Base-by-base conservation (phyloP, 2,329 filamentous ascomycete species). In the Aspergillus calidoustus region DNA sequence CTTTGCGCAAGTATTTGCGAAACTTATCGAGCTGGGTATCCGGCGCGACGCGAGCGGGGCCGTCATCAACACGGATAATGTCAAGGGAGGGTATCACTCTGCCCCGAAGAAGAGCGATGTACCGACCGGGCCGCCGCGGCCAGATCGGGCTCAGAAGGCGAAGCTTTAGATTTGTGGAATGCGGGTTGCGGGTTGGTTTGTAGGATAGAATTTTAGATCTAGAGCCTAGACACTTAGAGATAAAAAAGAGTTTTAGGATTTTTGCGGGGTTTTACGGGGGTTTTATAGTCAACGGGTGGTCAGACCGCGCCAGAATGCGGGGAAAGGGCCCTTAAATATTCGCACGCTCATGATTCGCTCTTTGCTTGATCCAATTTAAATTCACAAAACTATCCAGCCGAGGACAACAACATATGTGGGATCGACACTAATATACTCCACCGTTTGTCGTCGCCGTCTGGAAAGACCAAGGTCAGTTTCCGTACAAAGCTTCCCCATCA, bases 11-110 rank as follows among this genome's bases (percentile, higher is more conserved):
- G 87, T 81, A 0, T 89, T 89, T 71, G 81, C 79, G 11, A 88
- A 88, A 75, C 68, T 89, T 72, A 69, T 89, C 55, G 87, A 89
- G 74, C 72, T 89, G 64, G 87, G 87, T 0, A 86, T 89, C 60
- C 68, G 74, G 53, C 79, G 87, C 46, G 86, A 89, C 68, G 81
- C 71, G 9, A 70, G 78, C 7, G 87, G 84, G 0, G 78, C 72
- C 7, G 76, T 89, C 44, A 72, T 80, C 34, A 88, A 89, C 68
- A 77, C 81, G 11, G 86, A 88, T 67, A 87, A 87, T 67, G 72
- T 78, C 52, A 79, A 81, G 65, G 86, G 82, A n/a, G 85, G 85
- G 1, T 87, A 87, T 69, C 68, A 80, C 59, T 80, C 81, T 57
- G 85, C 85, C 25, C 85, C 85, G 1, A 86, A 86, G 80, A 87